Evolutionary conservation across 1,284 basidiomycete species (phyloP), one percentile per base, ranked within the genome.

Genomic region (Cutaneotrichosporon daszewskae): DNA sequence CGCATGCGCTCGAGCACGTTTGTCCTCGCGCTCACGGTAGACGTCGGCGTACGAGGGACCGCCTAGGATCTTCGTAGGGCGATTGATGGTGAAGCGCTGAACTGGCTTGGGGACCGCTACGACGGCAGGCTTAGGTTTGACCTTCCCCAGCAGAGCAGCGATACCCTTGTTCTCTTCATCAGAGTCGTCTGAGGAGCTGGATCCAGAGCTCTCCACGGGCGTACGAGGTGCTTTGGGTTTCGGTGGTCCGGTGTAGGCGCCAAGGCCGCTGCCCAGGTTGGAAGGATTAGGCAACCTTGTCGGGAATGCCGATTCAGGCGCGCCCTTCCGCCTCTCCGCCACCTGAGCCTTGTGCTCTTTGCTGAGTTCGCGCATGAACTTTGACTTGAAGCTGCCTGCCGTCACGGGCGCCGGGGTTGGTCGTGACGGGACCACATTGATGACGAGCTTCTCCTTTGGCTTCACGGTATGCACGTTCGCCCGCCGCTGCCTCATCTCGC

Each of bases 1-100:
- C 37, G 79, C 72, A 28, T 80, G 80, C 18, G 79, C 79, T 50
- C 83, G 79, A 13, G 84, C 79, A 32, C 77, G 76, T 46, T 77
- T 74, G 31, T 75, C 71, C 53, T 49, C 82, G 72, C 47, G 54
- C 37, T 54, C 18, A 11, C 25, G 28, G 8, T 47, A 26, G 17
- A 37, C 43, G 40, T 74, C 66, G 27, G 64, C 68, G 1, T 34
- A 32, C 26, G 71, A 35, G 84, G 82, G 18, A 1, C 43, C 43
- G 1, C 40, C 45, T 34, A 89, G 63, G 32, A 83, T 73, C 69
- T 83, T 84, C 56, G 89, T 78, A 57, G 82, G 79, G 26, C 87
- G 78, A 22, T 79, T 67, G 60, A 19, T 41, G 5, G 25, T 35
- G 39, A 45, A 41, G 7, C 39, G 39, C 72, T 75, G 63, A 5